A percentile compares a stretch with the other conserved stretches of the same genome.
phyloP scores from a whole-genome alignment of 2,329 filamentous ascomycete species.

The Pseudocercospora cruenta region DNA sequence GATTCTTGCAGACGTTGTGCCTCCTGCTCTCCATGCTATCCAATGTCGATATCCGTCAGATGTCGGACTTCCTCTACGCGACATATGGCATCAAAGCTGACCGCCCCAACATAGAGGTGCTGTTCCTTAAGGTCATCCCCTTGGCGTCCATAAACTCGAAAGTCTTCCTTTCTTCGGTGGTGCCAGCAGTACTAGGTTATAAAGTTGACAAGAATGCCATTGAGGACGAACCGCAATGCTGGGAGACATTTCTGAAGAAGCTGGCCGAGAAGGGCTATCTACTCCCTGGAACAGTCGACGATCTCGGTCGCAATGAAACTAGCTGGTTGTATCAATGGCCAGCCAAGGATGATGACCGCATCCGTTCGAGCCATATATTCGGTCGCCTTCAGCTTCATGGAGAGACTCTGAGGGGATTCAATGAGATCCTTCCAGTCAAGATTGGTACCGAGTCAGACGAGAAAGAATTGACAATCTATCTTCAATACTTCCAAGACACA shows the following conservation, averaged over 20 bases:
- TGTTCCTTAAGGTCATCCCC: conserved; percentile 13
- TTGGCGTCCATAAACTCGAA: conserved; percentile 12
- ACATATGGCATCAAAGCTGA: conserved; percentile 14
- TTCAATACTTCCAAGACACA: background rate
- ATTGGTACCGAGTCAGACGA: conserved; percentile 7
- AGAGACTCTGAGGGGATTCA: conserved; percentile 7
- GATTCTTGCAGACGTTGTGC: conserved; percentile 11
- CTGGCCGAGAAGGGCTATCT: conserved; percentile 10
- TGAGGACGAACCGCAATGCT: background rate
- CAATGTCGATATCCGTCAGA: background rate
- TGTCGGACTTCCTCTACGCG: conserved; percentile 9
- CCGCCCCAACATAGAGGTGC: background rate
- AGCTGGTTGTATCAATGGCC: conserved; percentile 17
- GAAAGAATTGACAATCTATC: conserved; percentile 9
- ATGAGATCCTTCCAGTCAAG: conserved; percentile 8
- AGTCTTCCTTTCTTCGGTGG: conserved; percentile 9
- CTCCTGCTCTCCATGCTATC: conserved; percentile 10
- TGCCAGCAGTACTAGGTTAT: conserved; percentile 1
- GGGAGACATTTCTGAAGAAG: conserved; percentile 3
- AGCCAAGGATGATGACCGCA: background rate
- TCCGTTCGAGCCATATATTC: conserved; percentile 9
- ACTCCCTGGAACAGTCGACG: conserved; percentile 10
- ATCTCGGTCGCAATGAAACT: background rate
- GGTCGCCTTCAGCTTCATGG: conserved; percentile 14
- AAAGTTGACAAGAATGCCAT: background rate